These are phyloP conservation scores for Eremochloa ophiuroides DNA, from an alignment of 176 grass and related monocot genomes.

Conservation along the genomic window DNA sequence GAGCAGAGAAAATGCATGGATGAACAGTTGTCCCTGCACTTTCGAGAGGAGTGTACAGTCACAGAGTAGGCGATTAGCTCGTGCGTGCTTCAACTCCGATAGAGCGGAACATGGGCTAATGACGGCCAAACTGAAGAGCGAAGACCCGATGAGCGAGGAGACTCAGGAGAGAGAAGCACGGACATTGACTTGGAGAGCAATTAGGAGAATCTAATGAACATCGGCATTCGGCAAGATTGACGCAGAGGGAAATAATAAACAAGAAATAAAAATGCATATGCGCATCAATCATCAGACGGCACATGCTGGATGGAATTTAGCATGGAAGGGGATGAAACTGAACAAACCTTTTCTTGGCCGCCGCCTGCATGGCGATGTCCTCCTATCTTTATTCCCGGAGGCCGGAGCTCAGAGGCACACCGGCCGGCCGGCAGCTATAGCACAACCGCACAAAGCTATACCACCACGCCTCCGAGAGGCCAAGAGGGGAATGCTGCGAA, in stretches of 20 bases:
- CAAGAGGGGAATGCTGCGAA: conserved; percentile 32
- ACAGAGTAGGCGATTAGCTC: neutral
- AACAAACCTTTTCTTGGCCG: conserved; percentile 62
- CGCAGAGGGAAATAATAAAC: conserved; percentile 11
- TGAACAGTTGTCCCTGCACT: conserved; percentile 2
- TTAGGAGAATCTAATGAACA: conserved; percentile 30
- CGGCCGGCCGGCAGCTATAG: too few species aligned
- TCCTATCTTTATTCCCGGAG: conserved; percentile 31
- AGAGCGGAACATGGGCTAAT: conserved; percentile 4
- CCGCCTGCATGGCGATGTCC: conserved; percentile 56
- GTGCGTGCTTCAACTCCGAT: neutral
- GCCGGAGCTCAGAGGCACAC: conserved; percentile 1
- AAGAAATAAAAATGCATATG: conserved; percentile 18
- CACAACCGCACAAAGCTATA: too few species aligned
- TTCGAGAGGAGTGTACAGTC: neutral
- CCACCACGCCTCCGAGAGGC: neutral
- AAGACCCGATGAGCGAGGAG: neutral
- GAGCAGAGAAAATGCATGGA: neutral
- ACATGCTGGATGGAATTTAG: conserved; percentile 41
- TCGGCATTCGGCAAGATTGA: neutral
- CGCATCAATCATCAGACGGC: conserved; percentile 31
- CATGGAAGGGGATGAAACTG: conserved; percentile 20
- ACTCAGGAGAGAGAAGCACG: neutral
- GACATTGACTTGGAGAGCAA: conserved; percentile 32
- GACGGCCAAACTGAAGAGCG: neutral